phyloP scores from a whole-genome alignment of 148 eudicot species.

The Chenopodium berlandieri region DNA sequence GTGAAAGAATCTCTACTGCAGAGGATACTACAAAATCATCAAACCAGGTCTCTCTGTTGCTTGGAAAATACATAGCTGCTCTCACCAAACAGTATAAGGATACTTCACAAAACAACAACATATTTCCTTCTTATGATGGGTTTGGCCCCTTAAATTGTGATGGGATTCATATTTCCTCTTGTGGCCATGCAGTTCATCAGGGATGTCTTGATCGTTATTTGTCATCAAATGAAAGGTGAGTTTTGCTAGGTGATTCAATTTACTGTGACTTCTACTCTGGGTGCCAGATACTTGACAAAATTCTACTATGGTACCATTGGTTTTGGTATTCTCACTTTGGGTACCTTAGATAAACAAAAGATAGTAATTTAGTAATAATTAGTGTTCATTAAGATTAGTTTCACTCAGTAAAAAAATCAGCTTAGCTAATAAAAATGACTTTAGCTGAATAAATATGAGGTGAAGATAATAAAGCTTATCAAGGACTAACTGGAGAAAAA shows the following conservation, averaged over 20 bases:
- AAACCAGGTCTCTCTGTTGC: slow-evolving; percentile 45
- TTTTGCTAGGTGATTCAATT: neutral
- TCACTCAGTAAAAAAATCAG: no score
- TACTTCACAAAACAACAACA: slow-evolving; percentile 39
- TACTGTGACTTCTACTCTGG: no score
- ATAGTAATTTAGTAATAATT: no score
- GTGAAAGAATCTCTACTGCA: slow-evolving; percentile 25
- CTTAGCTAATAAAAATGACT: no score
- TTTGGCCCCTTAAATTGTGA: slow-evolving; percentile 72
- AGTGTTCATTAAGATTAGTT: no score
- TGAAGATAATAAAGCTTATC: no score
- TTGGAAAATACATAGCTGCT: slow-evolving; percentile 77
- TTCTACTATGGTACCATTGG: no score
- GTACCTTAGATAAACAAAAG: no score
- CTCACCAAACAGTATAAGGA: slow-evolving; percentile 46
- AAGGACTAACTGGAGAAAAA: no score
- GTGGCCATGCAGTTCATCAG: slow-evolving; percentile 99
- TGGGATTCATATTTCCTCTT: slow-evolving; percentile 87
- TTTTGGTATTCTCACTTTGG: no score
- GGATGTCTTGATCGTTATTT: slow-evolving; percentile 93
- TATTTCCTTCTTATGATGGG: slow-evolving; percentile 45
- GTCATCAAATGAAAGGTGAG: slow-evolving; percentile 83
- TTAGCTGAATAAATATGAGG: no score
- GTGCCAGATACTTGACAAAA: no score
- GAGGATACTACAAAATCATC: slow-evolving; percentile 22